Evolutionary conservation across 129 eudicot genomes (phyloP).

Genomic region (Saposhnikovia divaricata): DNA sequence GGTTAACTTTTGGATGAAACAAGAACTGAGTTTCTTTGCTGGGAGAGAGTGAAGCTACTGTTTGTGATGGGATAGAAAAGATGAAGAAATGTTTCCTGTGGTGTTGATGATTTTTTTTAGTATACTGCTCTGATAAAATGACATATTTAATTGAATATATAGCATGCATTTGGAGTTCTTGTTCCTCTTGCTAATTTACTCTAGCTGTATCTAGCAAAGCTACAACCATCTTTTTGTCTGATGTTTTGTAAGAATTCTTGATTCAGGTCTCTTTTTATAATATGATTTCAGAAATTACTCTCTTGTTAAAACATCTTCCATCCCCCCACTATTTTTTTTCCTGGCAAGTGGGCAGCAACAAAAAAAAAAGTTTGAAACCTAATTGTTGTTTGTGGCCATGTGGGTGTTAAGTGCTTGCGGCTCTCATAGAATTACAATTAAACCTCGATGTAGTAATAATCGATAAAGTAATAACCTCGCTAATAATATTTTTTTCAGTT

Average conservation of each 20-base stretch:
- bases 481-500: too few species aligned
- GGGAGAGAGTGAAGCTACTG: constrained; percentile 13
- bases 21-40: neutral
- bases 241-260: neutral
- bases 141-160: neutral
- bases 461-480: too few species aligned
- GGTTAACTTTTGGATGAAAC: constrained; percentile 28
- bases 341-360: too few species aligned
- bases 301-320: neutral
- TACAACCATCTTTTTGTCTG: neutral
- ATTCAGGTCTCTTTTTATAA: neutral
- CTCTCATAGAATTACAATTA: too few species aligned
- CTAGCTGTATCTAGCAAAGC: neutral
- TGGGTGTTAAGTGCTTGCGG: too few species aligned
- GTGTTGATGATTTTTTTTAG: neutral
- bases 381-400: too few species aligned
- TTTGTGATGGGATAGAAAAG: neutral
- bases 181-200: neutral
- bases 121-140: neutral
- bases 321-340: too few species aligned
- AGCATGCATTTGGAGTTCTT: neutral
- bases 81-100: constrained; percentile 6
- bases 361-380: too few species aligned
- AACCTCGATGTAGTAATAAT: too few species aligned
- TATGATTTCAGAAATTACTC: neutral